phyloP scores from a whole-genome alignment of 139 green algal species.

The Chlamydomonas sphaeroides region DNA sequence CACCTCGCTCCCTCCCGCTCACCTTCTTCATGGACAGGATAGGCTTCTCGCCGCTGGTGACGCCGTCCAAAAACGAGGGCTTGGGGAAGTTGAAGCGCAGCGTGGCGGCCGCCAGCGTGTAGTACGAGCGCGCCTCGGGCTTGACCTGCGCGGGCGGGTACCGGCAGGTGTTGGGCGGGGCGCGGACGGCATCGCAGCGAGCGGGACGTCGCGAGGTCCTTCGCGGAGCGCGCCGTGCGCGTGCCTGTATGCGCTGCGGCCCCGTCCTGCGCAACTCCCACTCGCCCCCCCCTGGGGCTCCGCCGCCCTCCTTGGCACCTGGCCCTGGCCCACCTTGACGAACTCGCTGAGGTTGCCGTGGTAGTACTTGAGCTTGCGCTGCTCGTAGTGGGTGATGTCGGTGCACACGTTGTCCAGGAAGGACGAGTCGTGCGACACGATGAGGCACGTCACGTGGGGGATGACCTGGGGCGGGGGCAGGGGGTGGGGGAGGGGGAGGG shows the following conservation, averaged over 20 bases:
- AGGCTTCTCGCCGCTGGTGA: slow-evolving; percentile 89
- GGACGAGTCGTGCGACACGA: slow-evolving; percentile 89
- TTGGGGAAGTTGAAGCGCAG: slow-evolving; percentile 88
- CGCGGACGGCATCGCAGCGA: no score
- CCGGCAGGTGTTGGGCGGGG: no score
- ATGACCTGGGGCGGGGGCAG: not conserved
- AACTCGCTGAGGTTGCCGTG: slow-evolving; percentile 92
- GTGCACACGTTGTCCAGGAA: slow-evolving; percentile 91
- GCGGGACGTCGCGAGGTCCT: no score
- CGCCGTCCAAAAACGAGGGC: slow-evolving; percentile 87
- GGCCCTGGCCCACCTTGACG: slow-evolving; percentile 80
- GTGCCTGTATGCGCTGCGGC: no score
- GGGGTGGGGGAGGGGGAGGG: not conserved
- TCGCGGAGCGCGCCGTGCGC: no score
- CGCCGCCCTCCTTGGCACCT: no score
- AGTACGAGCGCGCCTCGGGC: slow-evolving; percentile 89
- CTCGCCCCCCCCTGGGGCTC: no score
- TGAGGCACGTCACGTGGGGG: slow-evolving; percentile 79
- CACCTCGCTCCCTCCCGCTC: not conserved
- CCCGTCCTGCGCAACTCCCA: no score
- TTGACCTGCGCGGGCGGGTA: slow-evolving; percentile 55
- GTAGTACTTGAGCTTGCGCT: slow-evolving; percentile 82
- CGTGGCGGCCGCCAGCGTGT: slow-evolving; percentile 73
- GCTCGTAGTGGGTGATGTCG: slow-evolving; percentile 91
- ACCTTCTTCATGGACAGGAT: slow-evolving; percentile 62